These are phyloP conservation scores for Hortiboletus campestris DNA, from an alignment of 768 basidiomycete genomes.

Conservation along the genomic window DNA sequence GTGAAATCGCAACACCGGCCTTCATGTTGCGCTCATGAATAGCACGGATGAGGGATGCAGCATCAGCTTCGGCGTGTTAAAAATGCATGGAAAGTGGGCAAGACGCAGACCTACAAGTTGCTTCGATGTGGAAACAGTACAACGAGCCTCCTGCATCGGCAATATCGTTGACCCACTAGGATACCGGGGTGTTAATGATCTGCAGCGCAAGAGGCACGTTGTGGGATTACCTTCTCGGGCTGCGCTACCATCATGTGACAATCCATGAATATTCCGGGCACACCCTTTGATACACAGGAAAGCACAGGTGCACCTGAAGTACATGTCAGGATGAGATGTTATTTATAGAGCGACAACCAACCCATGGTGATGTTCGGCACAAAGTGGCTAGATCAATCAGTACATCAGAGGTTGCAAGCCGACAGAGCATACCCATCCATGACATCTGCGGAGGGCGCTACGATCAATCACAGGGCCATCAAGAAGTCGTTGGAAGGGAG, in stretches of 20 bases:
- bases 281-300: conserved; percentile 75
- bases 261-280: conserved; percentile 98
- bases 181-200: neutral
- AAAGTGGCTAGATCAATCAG: conserved; percentile 68
- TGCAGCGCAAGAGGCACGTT: neutral
- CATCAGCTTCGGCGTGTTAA: conserved; percentile 49
- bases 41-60: conserved; percentile 69
- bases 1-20: conserved; percentile 95
- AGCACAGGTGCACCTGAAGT: conserved; percentile 80
- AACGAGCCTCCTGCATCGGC: conserved; percentile 93
- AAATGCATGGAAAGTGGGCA: conserved; percentile 11
- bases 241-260: conserved; percentile 99
- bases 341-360: conserved; percentile 30
- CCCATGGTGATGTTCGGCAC: conserved; percentile 99
- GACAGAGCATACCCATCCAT: conserved; percentile 82
- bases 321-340: conserved; percentile 11
- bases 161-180: conserved; percentile 93
- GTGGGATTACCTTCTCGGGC: conserved; percentile 72
- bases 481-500: neutral
- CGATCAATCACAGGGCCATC: conserved; percentile 12
- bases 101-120: conserved; percentile 59
- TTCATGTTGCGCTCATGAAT: conserved; percentile 88
- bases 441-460: conserved; percentile 61
- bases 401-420: neutral
- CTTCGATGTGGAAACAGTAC: conserved; percentile 97